These are phyloP conservation scores for Kalanchoe fedtschenkoi DNA, from an alignment of 164 flowering plant genomes.

Conservation along the genomic window DNA sequence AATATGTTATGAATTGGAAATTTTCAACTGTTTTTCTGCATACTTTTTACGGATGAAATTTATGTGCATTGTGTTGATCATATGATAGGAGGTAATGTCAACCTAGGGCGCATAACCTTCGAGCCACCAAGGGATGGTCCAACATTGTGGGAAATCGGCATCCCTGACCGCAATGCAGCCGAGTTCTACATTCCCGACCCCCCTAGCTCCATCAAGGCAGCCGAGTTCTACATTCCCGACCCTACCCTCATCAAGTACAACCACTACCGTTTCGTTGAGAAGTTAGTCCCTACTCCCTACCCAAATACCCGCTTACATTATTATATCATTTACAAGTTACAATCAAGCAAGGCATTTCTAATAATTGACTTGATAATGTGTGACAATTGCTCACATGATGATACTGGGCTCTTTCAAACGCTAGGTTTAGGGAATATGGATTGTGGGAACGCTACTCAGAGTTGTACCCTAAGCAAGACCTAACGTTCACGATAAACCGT, in stretches of 20 bases:
- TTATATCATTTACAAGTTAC: too few species aligned
- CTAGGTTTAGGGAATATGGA: constrained; percentile 59
- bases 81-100: constrained; percentile 19
- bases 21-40: too few species aligned
- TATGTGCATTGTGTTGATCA: not conserved
- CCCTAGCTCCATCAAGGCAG: too few species aligned
- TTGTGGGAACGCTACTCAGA: constrained; percentile 49
- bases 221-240: constrained; percentile 42
- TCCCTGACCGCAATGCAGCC: constrained; percentile 49
- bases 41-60: too few species aligned
- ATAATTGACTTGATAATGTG: too few species aligned
- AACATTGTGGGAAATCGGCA: constrained; percentile 61
- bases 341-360: too few species aligned
- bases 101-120: constrained; percentile 20
- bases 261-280: constrained; percentile 16
- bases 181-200: constrained; percentile 50
- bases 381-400: not conserved
- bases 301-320: not conserved
- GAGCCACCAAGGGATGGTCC: constrained; percentile 45
- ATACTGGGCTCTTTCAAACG: not conserved
- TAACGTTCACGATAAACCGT: constrained; percentile 25
- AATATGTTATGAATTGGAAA: too few species aligned
- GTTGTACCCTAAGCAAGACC: constrained; percentile 33
- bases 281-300: constrained; percentile 15
- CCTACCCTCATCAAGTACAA: constrained; percentile 28